Percentiles rank a stretch among this genome's conserved stretches.
Conservation (phyloP, 495 filamentous ascomycete genomes). For the Aspergillus bridgeri region DNA sequence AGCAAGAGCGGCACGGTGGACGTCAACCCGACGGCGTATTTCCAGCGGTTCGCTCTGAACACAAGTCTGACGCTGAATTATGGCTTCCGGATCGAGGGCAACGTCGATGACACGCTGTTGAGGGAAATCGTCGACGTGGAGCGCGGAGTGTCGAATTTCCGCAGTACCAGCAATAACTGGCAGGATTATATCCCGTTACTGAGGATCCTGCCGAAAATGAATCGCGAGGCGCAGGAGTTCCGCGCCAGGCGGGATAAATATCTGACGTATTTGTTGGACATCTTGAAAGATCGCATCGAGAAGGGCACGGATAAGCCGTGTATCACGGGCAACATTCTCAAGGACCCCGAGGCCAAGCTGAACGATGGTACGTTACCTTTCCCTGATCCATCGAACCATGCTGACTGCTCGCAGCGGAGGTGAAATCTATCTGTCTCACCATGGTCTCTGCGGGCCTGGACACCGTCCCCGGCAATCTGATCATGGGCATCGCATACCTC, state of each 20-base stretch:
- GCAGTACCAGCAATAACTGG: constrained; percentile 67
- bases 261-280: constrained; percentile 54
- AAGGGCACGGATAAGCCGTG: constrained; percentile 66
- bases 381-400: constrained; percentile 6
- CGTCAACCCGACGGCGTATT: constrained; percentile 62
- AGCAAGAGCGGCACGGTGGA: constrained; percentile 53
- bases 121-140: constrained; percentile 63
- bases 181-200: constrained; percentile 67
- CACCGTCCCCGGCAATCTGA: constrained; percentile 64
- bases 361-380: constrained; percentile 49
- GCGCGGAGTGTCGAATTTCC: constrained; percentile 59
- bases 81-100: constrained; percentile 59
- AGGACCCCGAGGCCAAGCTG: constrained; percentile 59
- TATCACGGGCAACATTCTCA: constrained; percentile 65
- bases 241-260: constrained; percentile 54
- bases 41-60: constrained; percentile 65
- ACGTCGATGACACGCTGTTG: constrained; percentile 54
- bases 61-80: constrained; percentile 66
- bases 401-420: constrained; percentile 56
- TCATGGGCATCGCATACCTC: constrained; percentile 72
- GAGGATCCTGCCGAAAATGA: constrained; percentile 53
- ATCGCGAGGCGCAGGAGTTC: constrained; percentile 51
- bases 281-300: constrained; percentile 56
- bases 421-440: constrained; percentile 69
- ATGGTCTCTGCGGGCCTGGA: constrained; percentile 74